Percentiles rank a stretch among this genome's conserved stretches.
Evolutionary conservation across 352 stramenopile species (phyloP).

Genomic region (Phytophthora tubulina): DNA sequence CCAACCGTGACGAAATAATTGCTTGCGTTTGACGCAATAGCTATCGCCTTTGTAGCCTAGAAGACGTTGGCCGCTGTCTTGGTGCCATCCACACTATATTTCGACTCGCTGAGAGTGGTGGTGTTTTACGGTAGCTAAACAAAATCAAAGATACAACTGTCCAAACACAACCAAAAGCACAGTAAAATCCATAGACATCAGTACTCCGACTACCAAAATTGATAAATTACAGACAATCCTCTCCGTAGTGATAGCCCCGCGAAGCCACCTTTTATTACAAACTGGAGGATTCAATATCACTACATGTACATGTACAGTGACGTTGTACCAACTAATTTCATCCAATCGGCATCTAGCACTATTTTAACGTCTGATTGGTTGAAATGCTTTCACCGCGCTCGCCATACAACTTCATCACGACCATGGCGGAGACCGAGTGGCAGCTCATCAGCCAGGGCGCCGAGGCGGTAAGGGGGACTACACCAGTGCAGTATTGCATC

Average conservation of each 20-base stretch:
- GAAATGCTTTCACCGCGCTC: background rate
- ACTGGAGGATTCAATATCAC: too few species aligned
- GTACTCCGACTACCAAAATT: too few species aligned
- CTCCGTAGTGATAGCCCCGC: too few species aligned
- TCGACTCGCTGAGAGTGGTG: too few species aligned
- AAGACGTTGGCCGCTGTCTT: background rate
- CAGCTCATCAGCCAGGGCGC: constrained; percentile 82
- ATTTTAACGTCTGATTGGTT: constrained; percentile 1
- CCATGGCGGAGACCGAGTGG: constrained; percentile 58
- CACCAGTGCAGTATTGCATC: background rate
- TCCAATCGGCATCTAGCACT: background rate
- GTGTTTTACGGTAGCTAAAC: too few species aligned
- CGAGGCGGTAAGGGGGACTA: constrained; percentile 60
- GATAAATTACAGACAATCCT: too few species aligned
- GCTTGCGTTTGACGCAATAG: background rate
- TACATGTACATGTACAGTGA: too few species aligned
- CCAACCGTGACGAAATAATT: constrained; percentile 5
- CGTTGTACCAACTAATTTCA: background rate
- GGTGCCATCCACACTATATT: background rate
- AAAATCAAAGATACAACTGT: too few species aligned
- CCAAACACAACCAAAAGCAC: too few species aligned
- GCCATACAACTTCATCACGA: constrained; percentile 21
- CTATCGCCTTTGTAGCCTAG: background rate
- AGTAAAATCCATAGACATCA: too few species aligned
- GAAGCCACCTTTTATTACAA: too few species aligned